Evolutionary conservation across 192 early-diverging fungal species (phyloP), one percentile per base, ranked within the genome.

Genomic region (Coemansia nantahalensis): DNA sequence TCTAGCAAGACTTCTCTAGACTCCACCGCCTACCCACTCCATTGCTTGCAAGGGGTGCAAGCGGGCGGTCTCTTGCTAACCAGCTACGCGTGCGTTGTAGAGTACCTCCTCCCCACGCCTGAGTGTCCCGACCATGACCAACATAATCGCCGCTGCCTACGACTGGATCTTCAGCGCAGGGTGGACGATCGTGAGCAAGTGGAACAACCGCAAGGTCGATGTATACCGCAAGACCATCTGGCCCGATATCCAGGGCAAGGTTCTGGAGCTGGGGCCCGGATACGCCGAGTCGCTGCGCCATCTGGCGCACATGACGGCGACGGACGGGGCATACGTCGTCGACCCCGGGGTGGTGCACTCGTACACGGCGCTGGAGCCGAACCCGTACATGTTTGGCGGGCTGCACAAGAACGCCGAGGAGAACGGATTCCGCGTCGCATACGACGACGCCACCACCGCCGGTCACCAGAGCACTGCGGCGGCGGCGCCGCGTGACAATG

Each of bases 281-380:
- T 75, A 59, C 31, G 65, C 64, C 7, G 48, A 51, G 17, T 68
- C 71, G 7, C 59, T 67, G 5, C 38, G 62, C 31, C 54, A 68
- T 49, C 56, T 75, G 9, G 31, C 18, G 8, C 71, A 75, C 36
- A 15, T 43, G 9, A 75, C 71, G 1, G 16, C 45, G 8, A 54
- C 6, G n/a, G 56, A 63, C 49, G 64, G 71, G 3, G 56, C 59
- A 15, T 34, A 34, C 14, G 28, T 51, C 0, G 56, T 75, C 15
- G 60, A 75, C 39, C 56, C 64, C 0, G 22, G 47, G 4, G 19
- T 46, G 4, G 49, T 75, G 17, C 18, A 39, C 32, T 59, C 59
- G 11, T 75, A 75, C 45, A 75, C 65, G 8, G 71, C 60, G 13
- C 34, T 75, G 7, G 65, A 75, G 60, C 71, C 71, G 11, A 75